A percentile compares a stretch with the other conserved stretches of the same genome.
phyloP scores from a whole-genome alignment of 768 basidiomycete genomes.

The Boletus rubropictus region DNA sequence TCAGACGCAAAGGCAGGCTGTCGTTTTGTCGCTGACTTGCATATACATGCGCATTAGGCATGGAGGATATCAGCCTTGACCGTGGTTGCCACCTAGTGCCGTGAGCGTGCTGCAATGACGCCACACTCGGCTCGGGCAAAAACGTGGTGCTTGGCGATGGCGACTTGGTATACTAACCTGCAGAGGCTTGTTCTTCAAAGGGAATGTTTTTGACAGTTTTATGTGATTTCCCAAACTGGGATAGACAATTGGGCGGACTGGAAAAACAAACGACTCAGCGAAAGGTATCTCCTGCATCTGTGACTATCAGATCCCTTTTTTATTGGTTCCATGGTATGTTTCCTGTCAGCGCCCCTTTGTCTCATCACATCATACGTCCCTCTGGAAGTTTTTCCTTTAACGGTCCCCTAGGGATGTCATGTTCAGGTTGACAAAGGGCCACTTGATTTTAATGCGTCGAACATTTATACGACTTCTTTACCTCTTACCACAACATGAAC shows the following conservation, averaged over 20 bases:
- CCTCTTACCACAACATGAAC: conserved; percentile 21
- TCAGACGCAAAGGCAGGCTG: no score
- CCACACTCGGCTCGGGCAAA: conserved; percentile 3
- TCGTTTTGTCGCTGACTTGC: no score
- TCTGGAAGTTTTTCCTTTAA: conserved; percentile 17
- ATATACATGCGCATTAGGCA: no score
- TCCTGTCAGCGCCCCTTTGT: conserved; percentile 22
- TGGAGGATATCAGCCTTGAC: not conserved
- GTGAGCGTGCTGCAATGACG: no score
- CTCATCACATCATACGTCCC: conserved; percentile 4
- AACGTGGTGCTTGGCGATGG: conserved; percentile 5
- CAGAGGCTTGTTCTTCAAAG: conserved; percentile 8
- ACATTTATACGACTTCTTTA: conserved; percentile 6
- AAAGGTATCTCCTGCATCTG: not conserved
- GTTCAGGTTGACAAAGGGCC: conserved; percentile 15
- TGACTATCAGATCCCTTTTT: conserved; percentile 3
- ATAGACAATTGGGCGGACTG: conserved; percentile 26
- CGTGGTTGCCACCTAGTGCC: not conserved
- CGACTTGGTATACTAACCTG: not conserved
- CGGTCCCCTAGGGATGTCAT: conserved; percentile 10
- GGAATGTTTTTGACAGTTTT: conserved; percentile 1
- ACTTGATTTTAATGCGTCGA: conserved; percentile 6
- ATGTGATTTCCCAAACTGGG: conserved; percentile 13
- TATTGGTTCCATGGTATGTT: conserved; percentile 4
- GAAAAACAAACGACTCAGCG: conserved; percentile 18